phyloP scores from a whole-genome alignment of 495 filamentous ascomycete genomes.

The Aspergillus nanangensis region DNA sequence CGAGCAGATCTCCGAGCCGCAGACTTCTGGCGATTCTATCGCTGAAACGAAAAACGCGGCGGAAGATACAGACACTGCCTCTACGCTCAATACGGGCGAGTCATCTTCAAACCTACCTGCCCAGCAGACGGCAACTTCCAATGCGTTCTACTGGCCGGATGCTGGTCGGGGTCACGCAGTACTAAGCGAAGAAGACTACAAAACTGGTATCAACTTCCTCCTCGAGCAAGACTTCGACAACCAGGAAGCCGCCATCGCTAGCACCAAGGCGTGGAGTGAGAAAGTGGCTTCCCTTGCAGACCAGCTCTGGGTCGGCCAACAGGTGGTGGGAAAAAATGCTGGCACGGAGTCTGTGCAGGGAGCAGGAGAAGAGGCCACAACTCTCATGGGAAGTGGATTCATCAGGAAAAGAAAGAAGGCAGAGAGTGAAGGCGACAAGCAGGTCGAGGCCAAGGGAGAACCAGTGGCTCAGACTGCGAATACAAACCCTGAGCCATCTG shows the following conservation, averaged over 20 bases:
- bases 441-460: not conserved
- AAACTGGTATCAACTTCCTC: constrained; percentile 69
- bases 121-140: constrained; percentile 18
- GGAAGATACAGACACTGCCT: constrained; percentile 2
- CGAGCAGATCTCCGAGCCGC: not conserved
- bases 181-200: constrained; percentile 68
- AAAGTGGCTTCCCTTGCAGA: constrained; percentile 52
- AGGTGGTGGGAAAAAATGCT: constrained; percentile 43
- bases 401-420: constrained; percentile 52
- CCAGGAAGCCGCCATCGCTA: constrained; percentile 58
- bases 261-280: constrained; percentile 70
- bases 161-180: constrained; percentile 65
- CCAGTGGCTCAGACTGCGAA: constrained; percentile 13
- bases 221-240: constrained; percentile 82
- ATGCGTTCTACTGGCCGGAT: constrained; percentile 65
- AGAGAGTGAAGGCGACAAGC: constrained; percentile 21
- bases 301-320: constrained; percentile 50
- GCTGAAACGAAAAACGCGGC: too few species aligned
- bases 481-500: constrained; percentile 2
- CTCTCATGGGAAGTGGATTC: constrained; percentile 37
- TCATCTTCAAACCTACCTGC: constrained; percentile 8
- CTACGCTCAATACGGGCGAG: constrained; percentile 13
- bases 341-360: constrained; percentile 7
- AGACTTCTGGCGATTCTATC: too few species aligned
- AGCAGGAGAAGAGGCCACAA: constrained; percentile 33